Percentiles rank a stretch among this genome's conserved stretches.
Conservation (phyloP, 2,329 filamentous ascomycete species). For the Acrocalymma vagum region DNA sequence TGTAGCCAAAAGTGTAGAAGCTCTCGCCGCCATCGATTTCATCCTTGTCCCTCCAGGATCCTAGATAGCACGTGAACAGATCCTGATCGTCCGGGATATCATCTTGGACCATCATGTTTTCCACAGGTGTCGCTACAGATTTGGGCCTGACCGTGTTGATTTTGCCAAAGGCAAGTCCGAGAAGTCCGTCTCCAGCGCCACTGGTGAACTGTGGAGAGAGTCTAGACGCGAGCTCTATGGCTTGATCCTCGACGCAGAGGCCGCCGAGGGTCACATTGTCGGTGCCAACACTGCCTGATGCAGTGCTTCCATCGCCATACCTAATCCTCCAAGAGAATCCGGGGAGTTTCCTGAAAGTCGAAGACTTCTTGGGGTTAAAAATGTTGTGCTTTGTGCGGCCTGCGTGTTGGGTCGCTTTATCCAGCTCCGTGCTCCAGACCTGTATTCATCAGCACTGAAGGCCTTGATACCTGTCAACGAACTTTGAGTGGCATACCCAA, state of each 20-base stretch:
- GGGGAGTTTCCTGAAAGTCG: conserved; percentile 61
- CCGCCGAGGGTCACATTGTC: conserved; percentile 71
- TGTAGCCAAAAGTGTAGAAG: conserved; percentile 79
- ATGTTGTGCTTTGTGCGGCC: conserved; percentile 58
- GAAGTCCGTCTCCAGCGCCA: conserved; percentile 68
- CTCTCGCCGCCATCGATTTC: conserved; percentile 56
- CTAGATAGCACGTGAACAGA: conserved; percentile 72
- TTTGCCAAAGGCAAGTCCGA: conserved; percentile 70
- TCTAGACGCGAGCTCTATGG: conserved; percentile 69
- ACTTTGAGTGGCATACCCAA: conserved; percentile 57
- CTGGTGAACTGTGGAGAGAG: conserved; percentile 67
- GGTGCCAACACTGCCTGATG: conserved; percentile 70
- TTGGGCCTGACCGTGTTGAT: conserved; percentile 70
- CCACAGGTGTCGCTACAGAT: conserved; percentile 68
- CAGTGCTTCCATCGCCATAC: conserved; percentile 74
- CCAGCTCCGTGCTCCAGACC: conserved; percentile 71
- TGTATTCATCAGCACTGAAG: conserved; percentile 47
- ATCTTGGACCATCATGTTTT: conserved; percentile 71
- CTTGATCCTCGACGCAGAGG: conserved; percentile 67
- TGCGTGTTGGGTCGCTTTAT: conserved; percentile 43
- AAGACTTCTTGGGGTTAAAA: conserved; percentile 69
- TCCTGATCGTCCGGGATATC: conserved; percentile 63
- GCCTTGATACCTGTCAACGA: not conserved
- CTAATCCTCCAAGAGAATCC: conserved; percentile 69
- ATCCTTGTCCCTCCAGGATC: conserved; percentile 61